Percentiles rank a stretch among this genome's conserved stretches.
These are phyloP conservation scores for Sporothrix pallida DNA, from an alignment of 2,329 filamentous ascomycete genomes.

Conservation along the genomic window DNA sequence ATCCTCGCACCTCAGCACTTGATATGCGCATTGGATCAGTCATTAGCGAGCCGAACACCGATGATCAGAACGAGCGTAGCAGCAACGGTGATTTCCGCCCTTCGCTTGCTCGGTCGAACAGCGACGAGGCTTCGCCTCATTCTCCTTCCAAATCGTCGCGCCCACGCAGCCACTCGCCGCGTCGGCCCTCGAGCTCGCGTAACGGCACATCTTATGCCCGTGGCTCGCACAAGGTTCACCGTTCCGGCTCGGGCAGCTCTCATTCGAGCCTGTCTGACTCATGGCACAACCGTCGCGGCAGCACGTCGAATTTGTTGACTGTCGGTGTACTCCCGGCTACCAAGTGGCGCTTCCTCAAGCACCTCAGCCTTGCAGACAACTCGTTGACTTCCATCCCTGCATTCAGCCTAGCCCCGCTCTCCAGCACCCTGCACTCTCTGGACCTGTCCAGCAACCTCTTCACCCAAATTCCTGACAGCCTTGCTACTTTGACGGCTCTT, in stretches of 20 bases:
- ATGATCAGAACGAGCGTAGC: conserved; percentile 51
- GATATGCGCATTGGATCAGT: conserved; percentile 67
- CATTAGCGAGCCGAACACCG: conserved; percentile 53
- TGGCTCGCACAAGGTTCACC: conserved; percentile 74
- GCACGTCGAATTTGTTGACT: conserved; percentile 76
- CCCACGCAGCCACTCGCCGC: conserved; percentile 80
- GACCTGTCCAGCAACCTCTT: conserved; percentile 94
- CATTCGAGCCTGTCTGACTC: conserved; percentile 76
- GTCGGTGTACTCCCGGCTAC: conserved; percentile 76
- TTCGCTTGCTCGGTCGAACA: conserved; percentile 55
- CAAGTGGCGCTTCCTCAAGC: conserved; percentile 94
- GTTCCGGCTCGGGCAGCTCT: conserved; percentile 91
- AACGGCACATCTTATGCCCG: conserved; percentile 69
- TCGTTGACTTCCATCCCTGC: conserved; percentile 79
- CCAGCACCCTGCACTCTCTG: conserved; percentile 86
- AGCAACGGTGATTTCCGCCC: conserved; percentile 49
- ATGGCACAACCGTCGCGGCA: conserved; percentile 69
- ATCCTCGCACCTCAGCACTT: conserved; percentile 53
- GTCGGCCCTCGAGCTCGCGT: conserved; percentile 75
- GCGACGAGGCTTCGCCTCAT: conserved; percentile 51
- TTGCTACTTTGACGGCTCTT: conserved; percentile 84
- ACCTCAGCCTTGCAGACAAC: conserved; percentile 91
- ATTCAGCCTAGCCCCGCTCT: conserved; percentile 77
- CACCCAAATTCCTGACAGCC: conserved; percentile 88
- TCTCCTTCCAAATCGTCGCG: conserved; percentile 55